Conservation (phyloP, 2,329 filamentous ascomycete genomes). For the Grosmannia clavigera region DNA sequence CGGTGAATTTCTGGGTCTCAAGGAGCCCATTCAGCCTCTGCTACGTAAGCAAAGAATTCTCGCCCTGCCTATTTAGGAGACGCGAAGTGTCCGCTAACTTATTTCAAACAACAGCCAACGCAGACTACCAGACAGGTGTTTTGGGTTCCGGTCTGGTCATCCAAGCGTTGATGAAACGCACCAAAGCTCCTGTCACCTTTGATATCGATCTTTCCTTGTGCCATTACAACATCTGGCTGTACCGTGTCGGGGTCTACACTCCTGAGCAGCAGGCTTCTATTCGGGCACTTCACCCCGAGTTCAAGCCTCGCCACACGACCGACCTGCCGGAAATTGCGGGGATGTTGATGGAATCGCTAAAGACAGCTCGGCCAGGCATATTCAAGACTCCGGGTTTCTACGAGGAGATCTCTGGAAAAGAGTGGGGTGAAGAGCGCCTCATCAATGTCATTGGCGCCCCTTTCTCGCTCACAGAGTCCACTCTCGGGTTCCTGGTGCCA, state of each 20-base stretch:
- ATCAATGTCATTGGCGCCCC: not conserved
- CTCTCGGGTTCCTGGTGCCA: not conserved
- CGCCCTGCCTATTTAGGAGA: not conserved
- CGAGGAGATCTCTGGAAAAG: conserved; percentile 1
- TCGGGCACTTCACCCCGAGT: not conserved
- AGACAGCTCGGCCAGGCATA: not conserved
- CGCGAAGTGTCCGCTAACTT: not conserved
- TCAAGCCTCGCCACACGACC: not conserved
- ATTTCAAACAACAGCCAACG: not conserved
- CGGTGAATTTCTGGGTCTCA: not conserved
- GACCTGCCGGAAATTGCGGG: not conserved
- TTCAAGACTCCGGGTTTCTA: not conserved
- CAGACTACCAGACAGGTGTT: conserved; percentile 1
- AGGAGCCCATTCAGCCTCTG: not conserved
- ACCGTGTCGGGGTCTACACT: not conserved
- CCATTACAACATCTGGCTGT: conserved; percentile 1
- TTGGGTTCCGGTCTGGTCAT: not conserved
- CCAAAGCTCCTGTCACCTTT: not conserved
- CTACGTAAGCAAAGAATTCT: not conserved
- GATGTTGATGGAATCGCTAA: not conserved
- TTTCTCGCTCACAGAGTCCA: not conserved
- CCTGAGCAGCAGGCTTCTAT: not conserved
- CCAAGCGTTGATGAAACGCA: not conserved
- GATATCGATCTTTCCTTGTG: not conserved
- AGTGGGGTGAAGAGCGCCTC: not conserved